Evolutionary conservation across 352 stramenopile species (phyloP).

Genomic region (Pythium rhizo-oryzae): DNA sequence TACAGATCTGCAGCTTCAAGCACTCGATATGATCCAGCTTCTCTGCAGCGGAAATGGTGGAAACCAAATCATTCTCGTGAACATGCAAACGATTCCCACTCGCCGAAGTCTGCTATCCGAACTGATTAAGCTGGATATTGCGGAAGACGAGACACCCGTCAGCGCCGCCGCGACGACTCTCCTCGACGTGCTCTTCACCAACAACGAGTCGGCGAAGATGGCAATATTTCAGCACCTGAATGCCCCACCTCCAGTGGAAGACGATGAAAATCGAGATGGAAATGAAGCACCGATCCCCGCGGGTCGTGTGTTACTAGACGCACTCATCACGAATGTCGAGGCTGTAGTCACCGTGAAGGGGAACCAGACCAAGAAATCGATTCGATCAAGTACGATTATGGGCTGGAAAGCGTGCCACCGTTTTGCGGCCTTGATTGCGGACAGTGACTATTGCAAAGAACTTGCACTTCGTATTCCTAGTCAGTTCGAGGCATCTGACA

Average conservation of each 20-base stretch:
- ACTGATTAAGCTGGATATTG: constrained; percentile 59
- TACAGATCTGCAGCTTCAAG: constrained; percentile 62
- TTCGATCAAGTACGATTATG: constrained; percentile 26
- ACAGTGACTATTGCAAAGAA: constrained; percentile 69
- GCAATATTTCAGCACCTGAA: constrained; percentile 70
- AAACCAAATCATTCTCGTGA: constrained; percentile 75
- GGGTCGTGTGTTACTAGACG: constrained; percentile 55
- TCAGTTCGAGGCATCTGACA: constrained; percentile 45
- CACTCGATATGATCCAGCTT: constrained; percentile 62
- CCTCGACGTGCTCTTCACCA: constrained; percentile 59
- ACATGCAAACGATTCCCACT: constrained; percentile 49
- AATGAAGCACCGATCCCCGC: constrained; percentile 29
- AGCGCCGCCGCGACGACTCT: constrained; percentile 57
- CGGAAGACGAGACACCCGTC: constrained; percentile 62
- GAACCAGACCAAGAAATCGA: constrained; percentile 14
- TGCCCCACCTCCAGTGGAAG: constrained; percentile 42
- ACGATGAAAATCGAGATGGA: constrained; percentile 10
- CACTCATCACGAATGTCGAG: constrained; percentile 53
- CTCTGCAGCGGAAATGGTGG: constrained; percentile 57
- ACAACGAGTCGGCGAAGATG: constrained; percentile 70
- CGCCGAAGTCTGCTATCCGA: constrained; percentile 55
- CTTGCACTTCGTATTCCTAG: constrained; percentile 66
- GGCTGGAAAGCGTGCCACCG: constrained; percentile 76
- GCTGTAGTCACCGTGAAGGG: constrained; percentile 29
- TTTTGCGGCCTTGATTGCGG: constrained; percentile 44